Percentiles rank a stretch among this genome's conserved stretches.
Conservation (phyloP, 1,139 yeast genomes). For the Nakaseomyces nivariensis region DNA sequence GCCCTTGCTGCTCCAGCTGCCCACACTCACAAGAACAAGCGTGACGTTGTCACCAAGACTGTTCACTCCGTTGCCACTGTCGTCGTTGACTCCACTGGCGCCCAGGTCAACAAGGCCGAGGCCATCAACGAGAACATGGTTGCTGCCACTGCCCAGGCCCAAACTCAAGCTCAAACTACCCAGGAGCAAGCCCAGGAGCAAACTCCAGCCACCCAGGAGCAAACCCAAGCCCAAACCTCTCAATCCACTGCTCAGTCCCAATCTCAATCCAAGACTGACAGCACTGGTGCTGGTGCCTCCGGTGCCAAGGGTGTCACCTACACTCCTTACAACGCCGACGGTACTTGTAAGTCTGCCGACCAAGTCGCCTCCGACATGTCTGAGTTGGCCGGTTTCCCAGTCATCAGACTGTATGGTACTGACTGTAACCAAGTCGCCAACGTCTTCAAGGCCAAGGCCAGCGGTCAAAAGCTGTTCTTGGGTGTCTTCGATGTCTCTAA, state of each 20-base stretch:
- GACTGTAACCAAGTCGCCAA: constrained; percentile 71
- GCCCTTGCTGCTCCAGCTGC: constrained; percentile 31
- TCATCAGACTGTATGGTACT: constrained; percentile 73
- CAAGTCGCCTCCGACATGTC: constrained; percentile 54
- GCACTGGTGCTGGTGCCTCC: constrained; percentile 28
- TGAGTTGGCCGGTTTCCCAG: constrained; percentile 41
- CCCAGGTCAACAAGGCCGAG: constrained; percentile 11
- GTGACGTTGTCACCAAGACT: constrained; percentile 37
- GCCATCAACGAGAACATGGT: constrained; percentile 14
- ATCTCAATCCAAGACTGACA: constrained; percentile 6
- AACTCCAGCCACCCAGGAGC: constrained; percentile 10
- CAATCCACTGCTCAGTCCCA: too few species aligned
- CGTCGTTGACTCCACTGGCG: constrained; percentile 25
- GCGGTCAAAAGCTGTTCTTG: constrained; percentile 56
- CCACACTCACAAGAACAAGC: constrained; percentile 41
- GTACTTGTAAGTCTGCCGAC: constrained; percentile 58
- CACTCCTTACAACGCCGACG: constrained; percentile 66
- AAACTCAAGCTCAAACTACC: not conserved
- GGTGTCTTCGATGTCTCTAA: constrained; percentile 56
- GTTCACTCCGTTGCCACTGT: constrained; percentile 33
- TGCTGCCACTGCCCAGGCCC: constrained; percentile 16
- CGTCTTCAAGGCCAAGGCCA: constrained; percentile 53
- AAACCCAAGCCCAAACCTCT: too few species aligned
- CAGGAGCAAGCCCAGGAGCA: constrained; percentile 10
- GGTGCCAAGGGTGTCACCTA: constrained; percentile 63